Evolutionary conservation across 345 rosid genomes (phyloP).

Genomic region (Streptanthus diversifolius): DNA sequence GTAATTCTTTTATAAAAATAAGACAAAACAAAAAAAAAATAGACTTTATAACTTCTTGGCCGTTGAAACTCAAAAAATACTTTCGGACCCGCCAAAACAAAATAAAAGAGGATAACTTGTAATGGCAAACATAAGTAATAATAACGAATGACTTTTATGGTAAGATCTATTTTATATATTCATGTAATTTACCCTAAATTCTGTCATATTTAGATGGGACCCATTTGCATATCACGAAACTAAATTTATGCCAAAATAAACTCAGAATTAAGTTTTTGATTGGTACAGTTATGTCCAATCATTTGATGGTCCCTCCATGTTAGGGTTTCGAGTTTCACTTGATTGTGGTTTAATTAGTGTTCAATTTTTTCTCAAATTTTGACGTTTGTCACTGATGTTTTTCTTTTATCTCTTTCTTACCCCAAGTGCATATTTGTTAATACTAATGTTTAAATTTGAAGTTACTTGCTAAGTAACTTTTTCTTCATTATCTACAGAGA

Average conservation of each 20-base stretch:
- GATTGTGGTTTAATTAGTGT: conserved; percentile 29
- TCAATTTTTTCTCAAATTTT: conserved; percentile 16
- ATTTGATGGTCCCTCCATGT: conserved; percentile 47
- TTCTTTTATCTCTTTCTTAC: neutral
- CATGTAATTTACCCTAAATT: neutral
- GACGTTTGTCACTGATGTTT: conserved; percentile 19
- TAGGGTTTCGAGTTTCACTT: conserved; percentile 32
- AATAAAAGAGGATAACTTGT: conserved; percentile 38
- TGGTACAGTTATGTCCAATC: conserved; percentile 42
- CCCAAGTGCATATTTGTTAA: neutral
- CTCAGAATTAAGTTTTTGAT: conserved; percentile 35
- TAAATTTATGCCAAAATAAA: conserved; percentile 25
- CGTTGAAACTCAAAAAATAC: neutral
- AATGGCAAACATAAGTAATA: conserved; percentile 59
- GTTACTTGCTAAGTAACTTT: neutral
- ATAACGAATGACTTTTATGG: conserved; percentile 51
- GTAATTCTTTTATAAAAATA: too few relatives aligned
- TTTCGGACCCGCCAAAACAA: neutral
- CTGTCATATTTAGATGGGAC: conserved; percentile 36
- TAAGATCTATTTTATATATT: conserved; percentile 17
- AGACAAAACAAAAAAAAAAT: too few relatives aligned
- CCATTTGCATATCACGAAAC: conserved; percentile 24
- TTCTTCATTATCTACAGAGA: neutral
- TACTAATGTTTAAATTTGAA: conserved; percentile 10
- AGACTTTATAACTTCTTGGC: conserved; percentile 13